Conservation (phyloP, 83 land plant genomes). For the Thuja plicata region DNA sequence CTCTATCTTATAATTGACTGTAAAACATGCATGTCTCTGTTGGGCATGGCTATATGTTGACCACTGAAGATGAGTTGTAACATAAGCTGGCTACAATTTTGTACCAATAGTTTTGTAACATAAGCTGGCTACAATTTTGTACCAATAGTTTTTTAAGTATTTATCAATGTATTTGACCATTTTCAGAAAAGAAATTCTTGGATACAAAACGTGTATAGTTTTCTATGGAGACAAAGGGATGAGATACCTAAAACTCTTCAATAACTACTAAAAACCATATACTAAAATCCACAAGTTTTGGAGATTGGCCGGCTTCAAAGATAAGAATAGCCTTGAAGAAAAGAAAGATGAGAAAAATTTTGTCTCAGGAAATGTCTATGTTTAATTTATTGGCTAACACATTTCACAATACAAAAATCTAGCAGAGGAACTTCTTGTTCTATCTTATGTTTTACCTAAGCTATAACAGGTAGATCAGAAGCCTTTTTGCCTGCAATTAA, state of each 20-base stretch:
- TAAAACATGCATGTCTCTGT: no score
- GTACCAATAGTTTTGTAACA: no score
- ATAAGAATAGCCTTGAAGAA: not conserved
- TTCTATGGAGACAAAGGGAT: not conserved
- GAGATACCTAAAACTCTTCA: not conserved
- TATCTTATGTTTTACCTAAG: slow-evolving; percentile 2
- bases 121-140: no score
- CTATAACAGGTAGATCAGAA: slow-evolving; percentile 18
- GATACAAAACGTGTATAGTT: not conserved
- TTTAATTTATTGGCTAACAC: not conserved
- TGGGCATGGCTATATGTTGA: no score
- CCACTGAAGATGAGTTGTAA: no score
- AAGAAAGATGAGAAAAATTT: not conserved
- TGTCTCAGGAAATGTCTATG: not conserved
- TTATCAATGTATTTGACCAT: no score
- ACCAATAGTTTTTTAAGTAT: no score
- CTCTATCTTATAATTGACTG: no score
- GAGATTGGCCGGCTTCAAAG: not conserved
- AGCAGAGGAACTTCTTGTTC: not conserved
- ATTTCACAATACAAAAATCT: not conserved
- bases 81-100: no score
- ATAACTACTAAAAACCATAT: not conserved
- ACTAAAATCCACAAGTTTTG: not conserved
- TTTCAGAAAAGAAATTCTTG: no score
- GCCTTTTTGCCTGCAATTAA: slow-evolving; percentile 8